Evolutionary conservation across 2,329 filamentous ascomycete species (phyloP).

Genomic region (Aspergillus sp.): DNA sequence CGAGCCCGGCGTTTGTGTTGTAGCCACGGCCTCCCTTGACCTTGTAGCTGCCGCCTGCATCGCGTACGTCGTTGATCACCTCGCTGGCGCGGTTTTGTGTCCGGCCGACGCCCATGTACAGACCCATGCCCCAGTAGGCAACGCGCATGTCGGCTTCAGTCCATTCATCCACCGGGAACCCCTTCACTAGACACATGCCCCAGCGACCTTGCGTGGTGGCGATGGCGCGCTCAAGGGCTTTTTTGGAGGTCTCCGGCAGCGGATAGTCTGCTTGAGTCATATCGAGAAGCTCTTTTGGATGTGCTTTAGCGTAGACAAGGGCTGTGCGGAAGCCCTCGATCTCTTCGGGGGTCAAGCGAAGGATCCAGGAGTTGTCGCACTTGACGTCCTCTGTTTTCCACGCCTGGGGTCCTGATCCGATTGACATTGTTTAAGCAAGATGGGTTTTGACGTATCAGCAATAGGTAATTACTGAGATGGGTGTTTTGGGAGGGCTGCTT

Average conservation of each 20-base stretch:
- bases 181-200: constrained; percentile 10
- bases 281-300: neutral
- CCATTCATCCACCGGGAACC: constrained; percentile 5
- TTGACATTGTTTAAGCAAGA: neutral
- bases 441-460: too few relatives aligned
- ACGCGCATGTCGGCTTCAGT: constrained; percentile 5
- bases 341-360: neutral
- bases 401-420: neutral
- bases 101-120: constrained; percentile 52
- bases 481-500: too few relatives aligned
- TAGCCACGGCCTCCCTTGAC: constrained; percentile 8
- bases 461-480: too few relatives aligned
- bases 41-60: constrained; percentile 56
- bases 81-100: constrained; percentile 49
- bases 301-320: neutral
- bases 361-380: neutral
- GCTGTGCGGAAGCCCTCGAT: constrained; percentile 1
- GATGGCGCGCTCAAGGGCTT: constrained; percentile 2
- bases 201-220: constrained; percentile 7
- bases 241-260: neutral
- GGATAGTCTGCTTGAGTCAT: constrained; percentile 2
- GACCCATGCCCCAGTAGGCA: constrained; percentile 36
- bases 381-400: neutral
- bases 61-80: constrained; percentile 8
- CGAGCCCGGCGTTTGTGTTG: constrained; percentile 9